These are phyloP conservation scores for Cutaneotrichosporon sp. DNA, from an alignment of 1,284 basidiomycete species.

Conservation along the genomic window DNA sequence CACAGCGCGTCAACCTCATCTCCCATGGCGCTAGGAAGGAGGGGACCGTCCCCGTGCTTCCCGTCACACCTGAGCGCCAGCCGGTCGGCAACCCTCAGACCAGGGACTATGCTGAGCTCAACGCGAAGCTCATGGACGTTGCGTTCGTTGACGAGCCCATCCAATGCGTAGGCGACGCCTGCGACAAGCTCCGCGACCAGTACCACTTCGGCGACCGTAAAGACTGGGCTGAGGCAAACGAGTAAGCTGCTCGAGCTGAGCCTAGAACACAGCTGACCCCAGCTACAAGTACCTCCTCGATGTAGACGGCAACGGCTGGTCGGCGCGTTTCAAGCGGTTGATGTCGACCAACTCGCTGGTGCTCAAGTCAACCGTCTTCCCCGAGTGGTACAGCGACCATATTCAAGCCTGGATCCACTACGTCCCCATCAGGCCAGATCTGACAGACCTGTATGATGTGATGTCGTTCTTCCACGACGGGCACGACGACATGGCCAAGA, in stretches of 20 bases:
- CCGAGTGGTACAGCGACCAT: conserved; percentile 51
- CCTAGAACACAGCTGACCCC: conserved; percentile 56
- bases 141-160: conserved; percentile 43
- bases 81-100: conserved; percentile 51
- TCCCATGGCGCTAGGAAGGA: conserved; percentile 42
- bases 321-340: conserved; percentile 47
- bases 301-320: conserved; percentile 50
- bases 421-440: conserved; percentile 51
- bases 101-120: conserved; percentile 42
- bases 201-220: conserved; percentile 54
- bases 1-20: conserved; percentile 53
- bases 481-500: conserved; percentile 56
- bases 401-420: conserved; percentile 52
- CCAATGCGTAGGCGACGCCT: conserved; percentile 52
- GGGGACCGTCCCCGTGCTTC: conserved; percentile 47
- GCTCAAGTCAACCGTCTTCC: conserved; percentile 50
- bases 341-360: conserved; percentile 48
- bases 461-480: conserved; percentile 58
- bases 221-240: conserved; percentile 54
- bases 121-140: conserved; percentile 51
- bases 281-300: conserved; percentile 38
- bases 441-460: conserved; percentile 52
- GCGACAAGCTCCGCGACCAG: conserved; percentile 49
- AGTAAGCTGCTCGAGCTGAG: too few relatives aligned
- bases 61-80: conserved; percentile 23